phyloP scores from a whole-genome alignment of 2,329 filamentous ascomycete species.

The Aspergillus novofumigatus region DNA sequence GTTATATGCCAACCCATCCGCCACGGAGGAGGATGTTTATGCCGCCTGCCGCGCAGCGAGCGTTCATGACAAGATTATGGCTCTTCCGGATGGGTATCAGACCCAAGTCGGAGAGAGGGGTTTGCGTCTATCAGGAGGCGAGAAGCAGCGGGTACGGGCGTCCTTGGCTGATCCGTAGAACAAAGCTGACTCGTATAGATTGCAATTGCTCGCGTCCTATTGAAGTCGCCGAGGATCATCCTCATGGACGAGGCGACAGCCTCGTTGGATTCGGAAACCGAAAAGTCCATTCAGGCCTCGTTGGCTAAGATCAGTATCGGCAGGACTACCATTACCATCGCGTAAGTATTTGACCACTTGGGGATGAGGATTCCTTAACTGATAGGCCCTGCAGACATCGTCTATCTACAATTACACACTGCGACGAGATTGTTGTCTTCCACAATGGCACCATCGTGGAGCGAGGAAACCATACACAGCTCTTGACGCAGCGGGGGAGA shows the following conservation, averaged over 20 bases:
- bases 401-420: slow-evolving; percentile 12
- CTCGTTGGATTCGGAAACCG: slow-evolving; percentile 45
- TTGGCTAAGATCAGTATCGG: slow-evolving; percentile 44
- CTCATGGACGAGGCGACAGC: slow-evolving; percentile 52
- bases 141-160: slow-evolving; percentile 43
- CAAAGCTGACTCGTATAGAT: too few relatives aligned
- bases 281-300: slow-evolving; percentile 45
- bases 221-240: slow-evolving; percentile 42
- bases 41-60: slow-evolving; percentile 59
- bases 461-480: background rate
- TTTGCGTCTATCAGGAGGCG: slow-evolving; percentile 49
- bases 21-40: slow-evolving; percentile 57
- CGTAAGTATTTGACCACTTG: slow-evolving; percentile 28
- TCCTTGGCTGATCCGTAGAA: too few relatives aligned
- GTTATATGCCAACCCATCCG: slow-evolving; percentile 58
- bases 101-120: slow-evolving; percentile 49
- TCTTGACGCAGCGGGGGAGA: background rate
- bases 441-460: background rate
- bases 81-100: slow-evolving; percentile 52
- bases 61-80: slow-evolving; percentile 61
- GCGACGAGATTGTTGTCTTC: background rate
- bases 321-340: slow-evolving; percentile 52
- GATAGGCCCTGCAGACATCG: slow-evolving; percentile 8
- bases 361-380: too few relatives aligned
- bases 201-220: slow-evolving; percentile 45